Evolutionary conservation across 2,329 filamentous ascomycete genomes (phyloP).

Genomic region (Aspergillus tanneri): DNA sequence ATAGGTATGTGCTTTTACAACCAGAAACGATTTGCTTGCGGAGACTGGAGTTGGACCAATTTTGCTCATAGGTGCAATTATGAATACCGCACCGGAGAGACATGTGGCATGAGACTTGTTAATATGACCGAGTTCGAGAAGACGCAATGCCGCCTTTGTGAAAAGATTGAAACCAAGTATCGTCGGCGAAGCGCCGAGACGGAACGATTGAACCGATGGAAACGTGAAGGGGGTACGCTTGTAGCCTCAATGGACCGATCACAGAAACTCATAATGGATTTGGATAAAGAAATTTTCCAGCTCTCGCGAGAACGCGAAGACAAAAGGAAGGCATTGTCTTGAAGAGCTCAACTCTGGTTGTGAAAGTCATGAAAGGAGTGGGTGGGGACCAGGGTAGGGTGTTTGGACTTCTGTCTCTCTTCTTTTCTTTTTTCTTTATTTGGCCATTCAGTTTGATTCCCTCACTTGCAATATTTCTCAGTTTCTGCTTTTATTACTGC

Average conservation of each 20-base stretch:
- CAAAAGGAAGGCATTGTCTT: constrained; percentile 34
- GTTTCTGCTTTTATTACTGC: constrained; percentile 19
- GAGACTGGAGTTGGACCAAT: constrained; percentile 91
- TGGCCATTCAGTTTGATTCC: too few species aligned
- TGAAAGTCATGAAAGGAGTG: constrained; percentile 3
- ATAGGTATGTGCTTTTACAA: constrained; percentile 92
- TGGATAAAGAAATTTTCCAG: constrained; percentile 67
- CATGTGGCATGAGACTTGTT: constrained; percentile 89
- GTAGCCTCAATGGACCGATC: constrained; percentile 65
- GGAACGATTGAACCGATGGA: constrained; percentile 74
- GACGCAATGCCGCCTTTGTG: constrained; percentile 77
- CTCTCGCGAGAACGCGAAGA: constrained; percentile 58
- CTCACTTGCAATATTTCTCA: too few species aligned
- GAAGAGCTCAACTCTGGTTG: constrained; percentile 5
- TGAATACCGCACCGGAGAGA: constrained; percentile 94
- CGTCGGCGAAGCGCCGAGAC: constrained; percentile 72
- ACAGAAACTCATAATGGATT: constrained; percentile 68
- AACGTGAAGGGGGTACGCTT: constrained; percentile 63
- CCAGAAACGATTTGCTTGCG: constrained; percentile 78
- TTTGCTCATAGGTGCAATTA: constrained; percentile 91
- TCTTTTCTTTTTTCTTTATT: constrained; percentile 23
- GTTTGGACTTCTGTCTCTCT: constrained; percentile 16
- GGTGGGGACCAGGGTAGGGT: too few species aligned
- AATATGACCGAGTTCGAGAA: constrained; percentile 66
- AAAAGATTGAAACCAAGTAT: constrained; percentile 82